Evolutionary conservation across 148 eudicot species (phyloP).

Genomic region (Rhododendron griersonianum): DNA sequence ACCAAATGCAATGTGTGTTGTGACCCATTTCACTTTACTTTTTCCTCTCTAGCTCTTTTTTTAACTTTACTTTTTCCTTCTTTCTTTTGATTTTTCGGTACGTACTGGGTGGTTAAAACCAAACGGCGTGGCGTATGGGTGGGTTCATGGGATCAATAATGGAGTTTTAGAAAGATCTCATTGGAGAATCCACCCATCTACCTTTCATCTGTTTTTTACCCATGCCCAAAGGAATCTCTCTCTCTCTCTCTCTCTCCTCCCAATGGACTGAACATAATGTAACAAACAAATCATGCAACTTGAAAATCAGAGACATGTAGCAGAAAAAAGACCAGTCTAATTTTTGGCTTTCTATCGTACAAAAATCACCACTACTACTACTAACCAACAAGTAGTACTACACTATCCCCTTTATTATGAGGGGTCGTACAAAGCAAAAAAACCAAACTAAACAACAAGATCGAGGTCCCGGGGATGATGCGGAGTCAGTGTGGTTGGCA

Average conservation of each 20-base stretch:
- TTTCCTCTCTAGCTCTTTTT: not conserved
- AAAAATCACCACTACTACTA: not conserved
- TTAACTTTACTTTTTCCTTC: constrained; percentile 1
- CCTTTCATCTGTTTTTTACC: not conserved
- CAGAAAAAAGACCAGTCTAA: too few species aligned
- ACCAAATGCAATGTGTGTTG: constrained; percentile 18
- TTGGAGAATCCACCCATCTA: constrained; percentile 15
- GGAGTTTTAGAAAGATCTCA: not conserved
- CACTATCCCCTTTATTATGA: not conserved
- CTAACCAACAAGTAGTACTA: not conserved
- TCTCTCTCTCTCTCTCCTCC: not conserved
- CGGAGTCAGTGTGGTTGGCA: not conserved
- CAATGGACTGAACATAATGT: not conserved
- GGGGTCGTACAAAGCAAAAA: not conserved
- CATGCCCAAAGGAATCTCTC: not conserved
- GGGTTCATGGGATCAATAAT: constrained; percentile 28
- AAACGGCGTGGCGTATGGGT: constrained; percentile 19
- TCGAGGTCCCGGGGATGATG: not conserved
- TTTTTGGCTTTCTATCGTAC: not conserved
- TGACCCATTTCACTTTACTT: constrained; percentile 8
- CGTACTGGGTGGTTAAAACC: constrained; percentile 17
- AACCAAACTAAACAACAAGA: not conserved
- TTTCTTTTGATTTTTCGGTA: not conserved
- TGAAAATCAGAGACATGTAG: not conserved
- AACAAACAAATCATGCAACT: not conserved